Evolutionary conservation across 805 yeast genomes (phyloP).

Genomic region (Candida railenensis): DNA sequence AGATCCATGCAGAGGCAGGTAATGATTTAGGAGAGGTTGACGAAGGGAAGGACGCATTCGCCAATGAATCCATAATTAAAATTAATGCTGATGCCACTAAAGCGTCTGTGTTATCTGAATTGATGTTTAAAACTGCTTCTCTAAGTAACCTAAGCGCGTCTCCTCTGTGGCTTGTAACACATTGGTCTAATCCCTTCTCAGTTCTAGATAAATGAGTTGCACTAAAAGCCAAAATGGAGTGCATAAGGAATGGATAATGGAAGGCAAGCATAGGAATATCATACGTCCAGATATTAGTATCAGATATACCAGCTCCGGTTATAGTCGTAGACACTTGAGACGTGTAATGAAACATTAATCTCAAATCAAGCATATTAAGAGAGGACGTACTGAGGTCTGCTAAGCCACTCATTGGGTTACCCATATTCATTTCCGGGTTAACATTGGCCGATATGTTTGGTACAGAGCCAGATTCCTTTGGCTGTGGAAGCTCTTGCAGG

Average conservation of each 20-base stretch:
- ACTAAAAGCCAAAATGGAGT: conserved; percentile 82
- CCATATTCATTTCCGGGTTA: conserved; percentile 6
- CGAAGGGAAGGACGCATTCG: conserved; percentile 74
- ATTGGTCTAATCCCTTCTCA: conserved; percentile 72
- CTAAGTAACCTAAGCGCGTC: conserved; percentile 79
- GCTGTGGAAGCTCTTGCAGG: background rate
- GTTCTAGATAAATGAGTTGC: conserved; percentile 87
- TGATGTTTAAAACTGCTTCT: conserved; percentile 82
- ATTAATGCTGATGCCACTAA: conserved; percentile 89
- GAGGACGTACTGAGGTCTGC: conserved; percentile 14
- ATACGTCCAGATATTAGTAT: conserved; percentile 78
- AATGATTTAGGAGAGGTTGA: conserved; percentile 55
- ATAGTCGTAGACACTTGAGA: conserved; percentile 83
- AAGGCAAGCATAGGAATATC: conserved; percentile 89
- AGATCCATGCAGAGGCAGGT: conserved; percentile 95
- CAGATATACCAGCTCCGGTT: conserved; percentile 87
- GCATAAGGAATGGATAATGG: conserved; percentile 88
- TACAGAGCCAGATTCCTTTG: conserved; percentile 7
- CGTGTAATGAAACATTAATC: conserved; percentile 84
- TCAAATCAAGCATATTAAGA: conserved; percentile 72
- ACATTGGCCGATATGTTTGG: conserved; percentile 21
- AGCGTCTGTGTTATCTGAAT: conserved; percentile 86
- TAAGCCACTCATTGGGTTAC: conserved; percentile 5
- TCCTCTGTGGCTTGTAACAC: conserved; percentile 82
- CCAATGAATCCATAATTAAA: conserved; percentile 88